A percentile compares a stretch with the other conserved stretches of the same genome.
These are phyloP conservation scores for Croton setiger DNA, from an alignment of 441 rosid species.

Conservation along the genomic window DNA sequence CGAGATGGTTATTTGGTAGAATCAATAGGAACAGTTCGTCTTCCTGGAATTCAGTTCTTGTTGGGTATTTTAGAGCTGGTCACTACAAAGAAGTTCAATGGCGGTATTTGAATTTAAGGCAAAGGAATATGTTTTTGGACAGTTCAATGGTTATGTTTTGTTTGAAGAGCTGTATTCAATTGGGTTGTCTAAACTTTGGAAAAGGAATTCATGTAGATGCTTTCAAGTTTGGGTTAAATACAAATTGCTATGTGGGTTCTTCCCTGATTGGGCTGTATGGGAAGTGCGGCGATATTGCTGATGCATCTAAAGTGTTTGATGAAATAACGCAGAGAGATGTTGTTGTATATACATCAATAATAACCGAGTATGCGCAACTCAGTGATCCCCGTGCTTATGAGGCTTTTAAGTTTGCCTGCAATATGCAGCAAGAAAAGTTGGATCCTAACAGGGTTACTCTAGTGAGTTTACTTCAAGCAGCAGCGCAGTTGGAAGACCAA, in stretches of 20 bases:
- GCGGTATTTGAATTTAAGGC: conserved; percentile 25
- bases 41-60: conserved; percentile 15
- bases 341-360: conserved; percentile 28
- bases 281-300: conserved; percentile 18
- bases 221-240: conserved; percentile 26
- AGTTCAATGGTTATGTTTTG: conserved; percentile 17
- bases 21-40: conserved; percentile 7
- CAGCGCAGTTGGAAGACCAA: conserved; percentile 21
- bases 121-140: conserved; percentile 15
- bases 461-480: conserved; percentile 33
- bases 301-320: conserved; percentile 31
- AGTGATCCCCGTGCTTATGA: conserved; percentile 16
- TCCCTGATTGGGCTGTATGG: conserved; percentile 24
- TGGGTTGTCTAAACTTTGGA: conserved; percentile 24
- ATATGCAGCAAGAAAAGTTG: conserved; percentile 22
- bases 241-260: conserved; percentile 25
- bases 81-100: conserved; percentile 22
- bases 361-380: conserved; percentile 7
- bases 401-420: conserved; percentile 24
- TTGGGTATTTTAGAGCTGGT: conserved; percentile 7
- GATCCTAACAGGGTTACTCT: conserved; percentile 31
- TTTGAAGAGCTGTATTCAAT: conserved; percentile 23
- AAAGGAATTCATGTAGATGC: conserved; percentile 30
- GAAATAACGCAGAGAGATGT: conserved; percentile 26
- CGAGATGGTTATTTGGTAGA: conserved; percentile 22